phyloP scores from a whole-genome alignment of 768 basidiomycete genomes.

The Leccinellum albellum region DNA sequence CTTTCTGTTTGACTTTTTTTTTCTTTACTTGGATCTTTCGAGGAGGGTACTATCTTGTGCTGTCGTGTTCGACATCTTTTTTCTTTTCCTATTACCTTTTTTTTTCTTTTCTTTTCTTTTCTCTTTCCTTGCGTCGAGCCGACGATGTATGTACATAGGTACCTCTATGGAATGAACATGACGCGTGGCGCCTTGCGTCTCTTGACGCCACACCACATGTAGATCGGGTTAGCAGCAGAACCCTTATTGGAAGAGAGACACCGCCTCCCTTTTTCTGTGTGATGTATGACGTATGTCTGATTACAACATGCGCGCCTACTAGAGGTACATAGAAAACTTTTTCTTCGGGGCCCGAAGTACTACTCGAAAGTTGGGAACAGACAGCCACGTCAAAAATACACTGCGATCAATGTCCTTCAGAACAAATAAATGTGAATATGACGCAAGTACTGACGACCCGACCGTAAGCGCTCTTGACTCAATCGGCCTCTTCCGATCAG shows the following conservation, averaged over 20 bases:
- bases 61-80: not conserved
- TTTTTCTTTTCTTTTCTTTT: not conserved
- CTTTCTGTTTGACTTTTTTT: not conserved
- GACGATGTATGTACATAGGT: slow-evolving; percentile 9
- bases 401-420: not conserved
- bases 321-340: no score
- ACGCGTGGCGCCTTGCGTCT: not conserved
- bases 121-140: not conserved
- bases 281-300: not conserved
- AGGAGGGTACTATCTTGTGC: slow-evolving; percentile 4
- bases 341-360: not conserved
- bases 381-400: not conserved
- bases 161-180: slow-evolving; percentile 10
- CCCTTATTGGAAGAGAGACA: no score
- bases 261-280: not conserved
- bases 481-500: not conserved
- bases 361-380: not conserved
- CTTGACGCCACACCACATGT: not conserved
- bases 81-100: not conserved
- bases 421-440: not conserved
- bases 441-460: no score
- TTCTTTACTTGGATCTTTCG: not conserved
- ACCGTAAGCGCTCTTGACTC: not conserved
- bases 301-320: no score
- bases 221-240: not conserved